These are phyloP conservation scores for Vitellaria paradoxa DNA, from an alignment of 179 eudicot genomes.

Conservation along the genomic window DNA sequence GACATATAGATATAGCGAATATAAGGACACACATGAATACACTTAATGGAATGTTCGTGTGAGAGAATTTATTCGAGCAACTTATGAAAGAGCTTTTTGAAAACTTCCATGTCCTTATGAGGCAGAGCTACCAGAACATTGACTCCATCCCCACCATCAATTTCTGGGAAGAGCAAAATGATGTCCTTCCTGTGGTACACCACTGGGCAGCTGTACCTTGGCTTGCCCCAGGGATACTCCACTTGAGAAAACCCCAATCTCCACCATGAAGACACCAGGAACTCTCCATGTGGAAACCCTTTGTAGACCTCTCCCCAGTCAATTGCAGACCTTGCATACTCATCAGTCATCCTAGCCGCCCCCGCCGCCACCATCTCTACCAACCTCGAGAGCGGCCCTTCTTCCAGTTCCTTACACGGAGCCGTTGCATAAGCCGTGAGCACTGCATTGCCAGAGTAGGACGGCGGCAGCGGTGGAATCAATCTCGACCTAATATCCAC, in stretches of 20 bases:
- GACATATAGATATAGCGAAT: no score
- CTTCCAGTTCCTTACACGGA: constrained; percentile 44
- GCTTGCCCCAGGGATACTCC: constrained; percentile 89
- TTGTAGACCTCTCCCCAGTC: constrained; percentile 80
- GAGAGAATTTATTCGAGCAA: constrained; percentile 6
- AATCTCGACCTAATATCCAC: constrained; percentile 64
- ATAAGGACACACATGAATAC: no score
- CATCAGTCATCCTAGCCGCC: constrained; percentile 58
- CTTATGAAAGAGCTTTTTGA: constrained; percentile 48
- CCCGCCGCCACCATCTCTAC: constrained; percentile 67
- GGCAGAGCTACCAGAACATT: constrained; percentile 85
- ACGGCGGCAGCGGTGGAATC: constrained; percentile 50
- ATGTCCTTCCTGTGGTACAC: constrained; percentile 76
- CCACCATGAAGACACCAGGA: constrained; percentile 89
- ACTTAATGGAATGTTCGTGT: no score
- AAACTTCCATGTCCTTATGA: constrained; percentile 59
- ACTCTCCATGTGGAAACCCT: constrained; percentile 88
- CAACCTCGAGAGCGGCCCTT: constrained; percentile 37
- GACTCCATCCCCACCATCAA: constrained; percentile 41
- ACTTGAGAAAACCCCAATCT: constrained; percentile 68
- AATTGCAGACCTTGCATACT: constrained; percentile 74
- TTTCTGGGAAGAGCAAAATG: constrained; percentile 74
- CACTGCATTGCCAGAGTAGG: constrained; percentile 73
- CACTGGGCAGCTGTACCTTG: constrained; percentile 82
- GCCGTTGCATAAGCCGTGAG: constrained; percentile 68